These are phyloP conservation scores for Diutina siamensis DNA, from an alignment of 1,139 yeast species.

Conservation along the genomic window DNA sequence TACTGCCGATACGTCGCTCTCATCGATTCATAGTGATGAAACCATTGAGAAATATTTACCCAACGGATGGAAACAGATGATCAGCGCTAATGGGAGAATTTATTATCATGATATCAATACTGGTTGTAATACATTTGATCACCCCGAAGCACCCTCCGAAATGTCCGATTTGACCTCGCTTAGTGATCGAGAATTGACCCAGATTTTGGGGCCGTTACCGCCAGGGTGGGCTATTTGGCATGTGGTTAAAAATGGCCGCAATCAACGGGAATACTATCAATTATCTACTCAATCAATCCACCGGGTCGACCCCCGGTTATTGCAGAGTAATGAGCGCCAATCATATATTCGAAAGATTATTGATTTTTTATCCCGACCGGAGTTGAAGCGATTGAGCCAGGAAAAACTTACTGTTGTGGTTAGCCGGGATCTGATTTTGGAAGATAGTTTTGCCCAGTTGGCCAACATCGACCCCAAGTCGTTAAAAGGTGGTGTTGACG, in stretches of 20 bases:
- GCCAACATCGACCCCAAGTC: constrained; percentile 56
- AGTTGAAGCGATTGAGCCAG: constrained; percentile 28
- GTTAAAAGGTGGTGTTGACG: constrained; percentile 92
- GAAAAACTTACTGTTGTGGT: constrained; percentile 52
- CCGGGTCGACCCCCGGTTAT: background rate
- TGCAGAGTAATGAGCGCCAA: background rate
- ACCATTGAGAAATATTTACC: too few species aligned
- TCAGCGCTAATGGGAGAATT: too few species aligned
- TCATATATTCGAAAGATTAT: too few species aligned
- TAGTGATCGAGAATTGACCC: background rate
- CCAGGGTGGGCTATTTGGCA: too few species aligned
- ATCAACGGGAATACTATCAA: too few species aligned
- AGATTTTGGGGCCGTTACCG: background rate
- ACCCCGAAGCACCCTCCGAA: too few species aligned
- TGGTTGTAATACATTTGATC: constrained; percentile 18
- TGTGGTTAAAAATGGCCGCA: too few species aligned
- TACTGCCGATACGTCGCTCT: too few species aligned
- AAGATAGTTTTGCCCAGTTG: background rate
- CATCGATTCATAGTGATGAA: too few species aligned
- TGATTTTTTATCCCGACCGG: background rate
- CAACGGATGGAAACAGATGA: too few species aligned
- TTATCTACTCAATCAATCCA: too few species aligned
- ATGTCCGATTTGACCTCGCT: background rate
- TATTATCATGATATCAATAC: too few species aligned
- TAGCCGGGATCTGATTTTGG: constrained; percentile 70